A percentile compares a stretch with the other conserved stretches of the same genome.
Conservation (phyloP, 2,329 filamentous ascomycete genomes). For the Fusarium drepaniforme region DNA sequence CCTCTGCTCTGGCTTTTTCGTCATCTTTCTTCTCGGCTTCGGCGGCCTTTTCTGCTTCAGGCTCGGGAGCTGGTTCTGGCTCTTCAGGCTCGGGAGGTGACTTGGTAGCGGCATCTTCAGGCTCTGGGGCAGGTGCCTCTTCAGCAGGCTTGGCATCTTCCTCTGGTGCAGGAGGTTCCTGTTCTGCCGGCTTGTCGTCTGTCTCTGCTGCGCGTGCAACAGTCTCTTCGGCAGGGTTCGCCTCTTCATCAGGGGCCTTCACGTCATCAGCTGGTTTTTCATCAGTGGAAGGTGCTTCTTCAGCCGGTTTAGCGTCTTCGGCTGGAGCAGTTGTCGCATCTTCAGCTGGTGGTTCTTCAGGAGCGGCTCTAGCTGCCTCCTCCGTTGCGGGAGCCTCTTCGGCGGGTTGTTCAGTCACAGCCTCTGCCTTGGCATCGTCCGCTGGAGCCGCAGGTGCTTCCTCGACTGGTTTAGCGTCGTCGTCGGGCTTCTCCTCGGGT, state of each 20-base stretch:
- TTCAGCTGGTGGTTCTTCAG: conserved; percentile 18
- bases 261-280: conserved; percentile 39
- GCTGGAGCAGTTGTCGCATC: conserved; percentile 15
- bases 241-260: conserved; percentile 26
- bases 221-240: conserved; percentile 30
- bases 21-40: conserved; percentile 32
- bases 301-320: conserved; percentile 19
- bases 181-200: conserved; percentile 18
- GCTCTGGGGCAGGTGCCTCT: conserved; percentile 4
- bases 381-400: conserved; percentile 10
- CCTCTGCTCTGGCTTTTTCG: conserved; percentile 20
- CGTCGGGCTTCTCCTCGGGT: conserved; percentile 4
- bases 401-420: conserved; percentile 4
- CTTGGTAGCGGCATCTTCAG: conserved; percentile 32
- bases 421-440: conserved; percentile 16
- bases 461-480: conserved; percentile 6
- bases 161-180: conserved; percentile 27
- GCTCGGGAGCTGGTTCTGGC: conserved; percentile 27
- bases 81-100: conserved; percentile 34
- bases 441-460: conserved; percentile 8
- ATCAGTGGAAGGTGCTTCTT: conserved; percentile 37
- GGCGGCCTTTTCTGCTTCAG: conserved; percentile 31
- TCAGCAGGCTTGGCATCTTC: conserved; percentile 23
- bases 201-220: conserved; percentile 7
- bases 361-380: conserved; percentile 1